Evolutionary conservation across 2,329 filamentous ascomycete species (phyloP).

Genomic region (Calonectria pauciramosa): DNA sequence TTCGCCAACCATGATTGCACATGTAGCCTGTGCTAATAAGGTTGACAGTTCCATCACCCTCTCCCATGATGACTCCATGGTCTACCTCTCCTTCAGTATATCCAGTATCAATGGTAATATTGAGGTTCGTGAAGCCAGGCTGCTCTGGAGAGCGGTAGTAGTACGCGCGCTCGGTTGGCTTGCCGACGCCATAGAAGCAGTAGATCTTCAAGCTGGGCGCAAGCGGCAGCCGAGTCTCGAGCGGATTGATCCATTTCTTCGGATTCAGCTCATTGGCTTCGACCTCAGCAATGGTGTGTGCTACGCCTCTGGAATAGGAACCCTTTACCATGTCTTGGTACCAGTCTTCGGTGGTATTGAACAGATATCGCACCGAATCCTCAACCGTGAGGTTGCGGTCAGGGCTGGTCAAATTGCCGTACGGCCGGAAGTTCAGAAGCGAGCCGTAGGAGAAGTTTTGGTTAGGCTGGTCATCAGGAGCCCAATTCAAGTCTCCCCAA

Average conservation of each 20-base stretch:
- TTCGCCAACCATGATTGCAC: constrained; percentile 95
- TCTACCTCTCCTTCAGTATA: constrained; percentile 75
- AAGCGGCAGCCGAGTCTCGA: constrained; percentile 88
- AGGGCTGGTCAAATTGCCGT: constrained; percentile 73
- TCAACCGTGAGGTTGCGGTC: constrained; percentile 85
- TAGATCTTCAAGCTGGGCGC: constrained; percentile 94
- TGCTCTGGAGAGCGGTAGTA: constrained; percentile 83
- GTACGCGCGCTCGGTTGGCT: constrained; percentile 92
- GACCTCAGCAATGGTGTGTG: constrained; percentile 83
- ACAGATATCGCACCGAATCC: constrained; percentile 82
- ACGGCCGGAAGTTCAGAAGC: constrained; percentile 84
- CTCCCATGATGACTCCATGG: constrained; percentile 93
- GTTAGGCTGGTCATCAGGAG: constrained; percentile 85
- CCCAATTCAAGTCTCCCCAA: constrained; percentile 92
- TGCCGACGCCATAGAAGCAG: constrained; percentile 97
- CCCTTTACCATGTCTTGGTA: constrained; percentile 79
- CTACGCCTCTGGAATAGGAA: constrained; percentile 91
- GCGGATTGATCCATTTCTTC: constrained; percentile 93
- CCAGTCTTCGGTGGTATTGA: constrained; percentile 86
- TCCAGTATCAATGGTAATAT: constrained; percentile 80
- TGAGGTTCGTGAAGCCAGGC: constrained; percentile 75
- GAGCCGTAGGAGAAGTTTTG: constrained; percentile 83
- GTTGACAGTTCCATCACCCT: constrained; percentile 96
- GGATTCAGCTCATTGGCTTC: constrained; percentile 83
- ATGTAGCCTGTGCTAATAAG: constrained; percentile 95